A percentile compares a stretch with the other conserved stretches of the same genome.
These are phyloP conservation scores for Didymella lethalis DNA, from an alignment of 2,329 filamentous ascomycete species.

Conservation along the genomic window DNA sequence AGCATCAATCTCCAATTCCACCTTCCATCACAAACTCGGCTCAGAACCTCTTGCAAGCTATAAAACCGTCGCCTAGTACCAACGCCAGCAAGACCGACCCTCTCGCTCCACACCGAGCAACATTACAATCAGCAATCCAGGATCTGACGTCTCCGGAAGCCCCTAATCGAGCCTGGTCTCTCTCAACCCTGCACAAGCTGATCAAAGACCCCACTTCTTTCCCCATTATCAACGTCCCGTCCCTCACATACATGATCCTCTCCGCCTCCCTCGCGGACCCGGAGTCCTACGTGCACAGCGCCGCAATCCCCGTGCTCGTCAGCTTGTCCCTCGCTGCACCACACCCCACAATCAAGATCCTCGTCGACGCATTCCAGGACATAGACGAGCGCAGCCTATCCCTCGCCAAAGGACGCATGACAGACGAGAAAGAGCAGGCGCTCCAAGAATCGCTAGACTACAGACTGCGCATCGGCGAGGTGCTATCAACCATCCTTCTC, in stretches of 20 bases:
- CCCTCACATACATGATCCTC: constrained; percentile 69
- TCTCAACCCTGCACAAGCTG: constrained; percentile 52
- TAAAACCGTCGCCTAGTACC: constrained; percentile 59
- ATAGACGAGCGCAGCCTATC: constrained; percentile 56
- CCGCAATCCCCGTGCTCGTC: constrained; percentile 71
- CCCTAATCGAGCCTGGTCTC: constrained; percentile 49
- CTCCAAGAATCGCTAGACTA: constrained; percentile 62
- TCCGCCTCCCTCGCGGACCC: constrained; percentile 69
- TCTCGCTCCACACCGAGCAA: constrained; percentile 56
- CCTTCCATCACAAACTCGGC: constrained; percentile 39
- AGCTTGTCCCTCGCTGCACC: constrained; percentile 69
- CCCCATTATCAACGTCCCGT: constrained; percentile 70
- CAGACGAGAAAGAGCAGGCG: constrained; percentile 36
- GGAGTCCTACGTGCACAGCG: constrained; percentile 75
- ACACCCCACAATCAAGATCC: constrained; percentile 66
- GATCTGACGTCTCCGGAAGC: constrained; percentile 47
- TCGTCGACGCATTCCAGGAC: constrained; percentile 74
- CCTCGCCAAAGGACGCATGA: constrained; percentile 23
- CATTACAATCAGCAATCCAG: constrained; percentile 31
- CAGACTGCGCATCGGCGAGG: constrained; percentile 72
- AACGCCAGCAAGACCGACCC: constrained; percentile 51
- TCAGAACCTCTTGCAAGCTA: constrained; percentile 58
- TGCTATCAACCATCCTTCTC: constrained; percentile 37
- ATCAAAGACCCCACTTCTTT: constrained; percentile 60
- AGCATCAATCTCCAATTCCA: constrained; percentile 19